Conservation (phyloP, 208 protist genomes). For the Acanthamoeba sp. region DNA sequence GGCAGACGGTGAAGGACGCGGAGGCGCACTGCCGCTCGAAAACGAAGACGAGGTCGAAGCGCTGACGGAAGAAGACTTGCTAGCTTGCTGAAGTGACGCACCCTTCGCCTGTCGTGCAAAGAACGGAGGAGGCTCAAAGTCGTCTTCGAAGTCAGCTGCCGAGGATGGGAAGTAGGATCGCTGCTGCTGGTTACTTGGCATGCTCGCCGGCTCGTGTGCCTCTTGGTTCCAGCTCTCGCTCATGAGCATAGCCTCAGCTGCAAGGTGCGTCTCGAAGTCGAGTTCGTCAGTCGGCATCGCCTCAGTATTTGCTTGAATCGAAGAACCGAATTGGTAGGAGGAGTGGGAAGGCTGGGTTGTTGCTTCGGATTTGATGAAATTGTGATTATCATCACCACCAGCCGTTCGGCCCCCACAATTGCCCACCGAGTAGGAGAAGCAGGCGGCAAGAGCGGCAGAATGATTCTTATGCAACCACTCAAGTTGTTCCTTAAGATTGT, state of each 20-base stretch:
- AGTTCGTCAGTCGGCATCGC: background rate
- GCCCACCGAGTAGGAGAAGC: conserved; percentile 11
- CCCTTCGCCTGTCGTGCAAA: background rate
- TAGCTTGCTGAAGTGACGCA: background rate
- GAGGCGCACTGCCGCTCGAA: background rate
- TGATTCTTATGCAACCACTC: conserved; percentile 22
- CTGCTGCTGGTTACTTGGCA: background rate
- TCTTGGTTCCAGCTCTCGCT: background rate
- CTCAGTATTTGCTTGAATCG: background rate
- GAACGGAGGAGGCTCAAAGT: background rate
- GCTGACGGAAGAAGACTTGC: background rate
- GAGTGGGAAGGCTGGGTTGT: background rate
- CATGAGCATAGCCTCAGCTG: background rate
- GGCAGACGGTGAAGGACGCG: background rate
- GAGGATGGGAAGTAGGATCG: conserved; percentile 7
- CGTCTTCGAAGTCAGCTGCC: background rate
- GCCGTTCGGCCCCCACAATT: background rate
- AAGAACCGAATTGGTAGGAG: background rate
- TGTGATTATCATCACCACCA: background rate
- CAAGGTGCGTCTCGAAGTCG: background rate
- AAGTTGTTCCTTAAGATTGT: conserved; percentile 12
- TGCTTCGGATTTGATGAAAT: background rate
- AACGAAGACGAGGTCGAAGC: background rate
- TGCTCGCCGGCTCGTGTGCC: background rate
- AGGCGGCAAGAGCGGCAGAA: background rate